Evolutionary conservation across 768 basidiomycete species (phyloP), one percentile per base, ranked within the genome.

Genomic region (Mycena metata): DNA sequence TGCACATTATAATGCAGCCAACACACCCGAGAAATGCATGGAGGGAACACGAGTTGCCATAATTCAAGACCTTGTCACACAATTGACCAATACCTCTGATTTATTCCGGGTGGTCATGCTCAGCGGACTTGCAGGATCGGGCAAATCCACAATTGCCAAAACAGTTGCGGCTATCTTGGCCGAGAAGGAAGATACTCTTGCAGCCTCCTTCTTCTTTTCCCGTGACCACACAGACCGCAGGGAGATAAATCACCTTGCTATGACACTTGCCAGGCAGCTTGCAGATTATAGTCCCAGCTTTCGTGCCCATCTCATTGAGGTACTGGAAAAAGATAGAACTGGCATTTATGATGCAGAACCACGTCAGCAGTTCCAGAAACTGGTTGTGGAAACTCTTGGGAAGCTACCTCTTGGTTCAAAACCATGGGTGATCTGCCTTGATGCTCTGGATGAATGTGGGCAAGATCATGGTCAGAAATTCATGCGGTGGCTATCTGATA

Each of bases 131-230:
- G 30, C 30, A 30, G 30, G 30, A 49, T 52, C 24, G 13, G 24
- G 50, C 10, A 52, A 52, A 26, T 30, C 50, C 30, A 54, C 52
- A 2, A 54, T 54, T n/a, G 52, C 52, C 1, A 54, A 54, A n/a
- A 54, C 13, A 5, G 35, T 54, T 16, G 52, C 52, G 17, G 2
- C 30, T 36, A 35, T 54, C 19, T n/a, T 54, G 35, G 52, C 52
- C 11, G 52, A 54, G 19, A 16, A 54, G 24, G 16, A 54, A 54
- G 8, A 35, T 17, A 36, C 12, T 1, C 52, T 54, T 33, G 52
- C 52, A 19, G 52, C 52, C 3, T 54, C 52, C 17, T 54, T 54
- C n/a, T 54, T 54, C 52, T 54, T 54, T 35, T 54, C 52, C 26
- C 52, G 52, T 35, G 52, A 54, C 35, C 19, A 36, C 30, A 30